phyloP scores from a whole-genome alignment of 345 rosid genomes.

The Anastatica hierochuntica region DNA sequence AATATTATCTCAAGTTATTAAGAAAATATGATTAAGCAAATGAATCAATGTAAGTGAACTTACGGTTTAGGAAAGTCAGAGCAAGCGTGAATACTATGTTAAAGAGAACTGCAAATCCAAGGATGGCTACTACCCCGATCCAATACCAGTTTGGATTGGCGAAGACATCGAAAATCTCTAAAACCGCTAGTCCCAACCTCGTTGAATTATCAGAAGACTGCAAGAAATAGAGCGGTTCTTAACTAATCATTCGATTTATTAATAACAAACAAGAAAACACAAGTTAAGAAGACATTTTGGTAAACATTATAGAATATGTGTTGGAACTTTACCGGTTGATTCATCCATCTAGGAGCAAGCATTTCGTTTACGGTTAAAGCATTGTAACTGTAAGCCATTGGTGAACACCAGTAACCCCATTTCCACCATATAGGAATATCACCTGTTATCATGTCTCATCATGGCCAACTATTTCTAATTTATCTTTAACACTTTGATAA shows the following conservation, averaged over 20 bases:
- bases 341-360: slow-evolving; percentile 77
- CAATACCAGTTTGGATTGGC: slow-evolving; percentile 64
- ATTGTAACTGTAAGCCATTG: slow-evolving; percentile 62
- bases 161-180: slow-evolving; percentile 38
- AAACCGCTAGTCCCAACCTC: slow-evolving; percentile 50
- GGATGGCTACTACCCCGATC: slow-evolving; percentile 60
- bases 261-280: too few relatives aligned
- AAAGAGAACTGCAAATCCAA: slow-evolving; percentile 58
- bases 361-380: slow-evolving; percentile 68
- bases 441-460: slow-evolving; percentile 30
- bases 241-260: not conserved
- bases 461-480: too few relatives aligned
- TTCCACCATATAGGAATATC: slow-evolving; percentile 74
- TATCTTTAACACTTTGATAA: too few relatives aligned
- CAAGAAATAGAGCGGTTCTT: not conserved
- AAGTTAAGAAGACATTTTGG: too few relatives aligned
- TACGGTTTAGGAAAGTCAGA: slow-evolving; percentile 58
- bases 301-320: too few relatives aligned
- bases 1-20: not conserved
- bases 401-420: slow-evolving; percentile 94
- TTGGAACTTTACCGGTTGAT: slow-evolving; percentile 31
- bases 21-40: not conserved
- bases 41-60: slow-evolving; percentile 20
- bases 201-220: slow-evolving; percentile 53
- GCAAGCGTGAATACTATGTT: slow-evolving; percentile 65